Base-by-base conservation (phyloP, 2,329 filamentous ascomycete species). In the Zymoseptoria brevis region DNA sequence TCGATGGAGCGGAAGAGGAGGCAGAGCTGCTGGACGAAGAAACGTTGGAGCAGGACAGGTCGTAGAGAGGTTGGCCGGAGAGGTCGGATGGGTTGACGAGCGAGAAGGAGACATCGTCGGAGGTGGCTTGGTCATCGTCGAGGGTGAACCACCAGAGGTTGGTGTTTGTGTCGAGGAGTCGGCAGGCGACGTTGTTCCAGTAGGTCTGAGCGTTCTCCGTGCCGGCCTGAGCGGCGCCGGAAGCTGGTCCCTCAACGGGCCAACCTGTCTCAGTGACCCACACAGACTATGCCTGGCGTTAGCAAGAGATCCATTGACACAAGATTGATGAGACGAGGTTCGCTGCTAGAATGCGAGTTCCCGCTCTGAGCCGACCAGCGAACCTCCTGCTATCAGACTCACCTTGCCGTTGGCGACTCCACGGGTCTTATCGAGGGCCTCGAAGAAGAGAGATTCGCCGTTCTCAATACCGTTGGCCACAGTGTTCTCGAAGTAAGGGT, bases 121-220 rank as follows among this genome's bases (percentile, higher is more conserved):
- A 81, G 54, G 75, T 77, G 19, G 71, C 64, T 26, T 60, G 59
- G 26, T 67, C 65, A 55, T 93, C 88, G 71, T 88, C 84, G 24
- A 92, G 81, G 55, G 84, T 89, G 77, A 85, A 90, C 86, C 88
- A 92, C 83, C 85, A 93, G 61, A 85, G 81, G 66, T 76, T 76
- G 66, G 73, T 78, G 64, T 74, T 79, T 56, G 79, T 80, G 68
- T 81, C 83, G 62, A 90, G 86, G 60, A 86, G 74, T 59, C 76
- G 74, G 80, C 90, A 96, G 57, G 86, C 88, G 57, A 93, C 88
- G 53, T 87, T 77, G 67, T 89, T 80, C 88, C 89, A 96, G 81
- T 84, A 96, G 16, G 75, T 81, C 77, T 88, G 80, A 52, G 90
- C 89, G 71, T 92, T 91, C 56, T 81, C 77, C 30, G 76, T 63